Evolutionary conservation across 768 basidiomycete genomes (phyloP), one percentile per base, ranked within the genome.

Genomic region (Pleurotus cornucopiae): DNA sequence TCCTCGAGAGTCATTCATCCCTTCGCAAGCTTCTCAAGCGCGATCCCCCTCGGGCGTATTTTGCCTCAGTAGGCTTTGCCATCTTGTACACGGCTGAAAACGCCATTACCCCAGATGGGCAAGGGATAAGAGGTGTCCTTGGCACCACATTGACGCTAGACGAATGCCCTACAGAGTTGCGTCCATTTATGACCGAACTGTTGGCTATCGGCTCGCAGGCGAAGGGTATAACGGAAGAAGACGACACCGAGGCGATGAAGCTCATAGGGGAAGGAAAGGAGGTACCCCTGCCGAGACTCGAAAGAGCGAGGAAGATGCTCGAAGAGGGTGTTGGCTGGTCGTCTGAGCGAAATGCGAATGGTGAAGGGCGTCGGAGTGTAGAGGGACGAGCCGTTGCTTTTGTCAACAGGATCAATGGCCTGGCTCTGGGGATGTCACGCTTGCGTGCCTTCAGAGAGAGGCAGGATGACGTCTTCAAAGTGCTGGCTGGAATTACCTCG

Each of bases 11-110:
- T 3, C 78, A 75, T 11, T 76, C 80, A 0, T 72, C 77, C 2
- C 77, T 94, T 5, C 79, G 80, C 2, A 56, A 63, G 0, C 76
- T 88, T 7, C 79, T 93, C 55, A 71, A 71, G n/a, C 62, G 64
- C 12, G 89, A 93, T 63, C 83, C 84, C 0, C 71, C 86, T 0
- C 78, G 88, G 16, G 91, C 89, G 0, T 93, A 92, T 73, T 94
- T 90, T 64, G 84, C 86, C 13, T 76, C 85, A 0, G 89, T 92
- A 46, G 78, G 87, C 1, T 73, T 74, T 47, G 89, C 92, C 49
- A 82, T 94, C 55, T 76, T 93, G 25, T 78, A 84, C 56, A 84
- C 91, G 48, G 76, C 86, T 3, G 75, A 79, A 0, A 75, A 71
- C 3, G 73, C 79, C 0, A 66, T 84, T 0, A 76, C 79, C 0